A percentile compares a stretch with the other conserved stretches of the same genome.
Conservation (phyloP, 169 alveolate species). For the Plasmodium ovale region DNA sequence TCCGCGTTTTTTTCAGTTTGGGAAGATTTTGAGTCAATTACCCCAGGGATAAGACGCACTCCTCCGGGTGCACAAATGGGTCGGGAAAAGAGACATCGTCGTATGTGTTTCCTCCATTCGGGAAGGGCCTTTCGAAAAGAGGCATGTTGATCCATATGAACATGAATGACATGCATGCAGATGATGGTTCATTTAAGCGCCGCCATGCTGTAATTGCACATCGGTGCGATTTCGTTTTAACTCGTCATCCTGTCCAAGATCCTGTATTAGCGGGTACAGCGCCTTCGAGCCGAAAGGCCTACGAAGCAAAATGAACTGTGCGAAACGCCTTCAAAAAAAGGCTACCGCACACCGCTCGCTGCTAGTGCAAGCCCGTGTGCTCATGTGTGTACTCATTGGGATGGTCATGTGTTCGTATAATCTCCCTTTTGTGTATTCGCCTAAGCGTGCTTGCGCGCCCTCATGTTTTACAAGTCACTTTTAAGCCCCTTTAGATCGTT, state of each 20-base stretch:
- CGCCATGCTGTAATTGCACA: no score
- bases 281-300: constrained; percentile 2
- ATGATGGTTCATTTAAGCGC: no score
- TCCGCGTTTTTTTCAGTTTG: no score
- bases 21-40: no score
- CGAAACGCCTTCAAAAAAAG: no score
- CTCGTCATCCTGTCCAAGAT: constrained; percentile 56
- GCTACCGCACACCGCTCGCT: no score
- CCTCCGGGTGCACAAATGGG: constrained; percentile 71
- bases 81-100: constrained; percentile 56
- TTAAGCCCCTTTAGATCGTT: neutral
- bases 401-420: neutral
- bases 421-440: neutral
- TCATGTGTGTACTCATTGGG: neutral
- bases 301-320: neutral
- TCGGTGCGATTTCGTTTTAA: constrained; percentile 22
- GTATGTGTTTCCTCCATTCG: constrained; percentile 14
- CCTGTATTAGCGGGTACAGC: constrained; percentile 55
- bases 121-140: constrained; percentile 1
- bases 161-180: neutral
- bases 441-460: neutral
- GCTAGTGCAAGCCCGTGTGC: no score
- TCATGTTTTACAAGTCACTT: neutral
- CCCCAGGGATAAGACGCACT: constrained; percentile 74
- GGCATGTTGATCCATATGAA: neutral